Percentiles rank a stretch among this genome's conserved stretches.
phyloP scores from a whole-genome alignment of 2,329 filamentous ascomycete species.

The Colletotrichum musae region DNA sequence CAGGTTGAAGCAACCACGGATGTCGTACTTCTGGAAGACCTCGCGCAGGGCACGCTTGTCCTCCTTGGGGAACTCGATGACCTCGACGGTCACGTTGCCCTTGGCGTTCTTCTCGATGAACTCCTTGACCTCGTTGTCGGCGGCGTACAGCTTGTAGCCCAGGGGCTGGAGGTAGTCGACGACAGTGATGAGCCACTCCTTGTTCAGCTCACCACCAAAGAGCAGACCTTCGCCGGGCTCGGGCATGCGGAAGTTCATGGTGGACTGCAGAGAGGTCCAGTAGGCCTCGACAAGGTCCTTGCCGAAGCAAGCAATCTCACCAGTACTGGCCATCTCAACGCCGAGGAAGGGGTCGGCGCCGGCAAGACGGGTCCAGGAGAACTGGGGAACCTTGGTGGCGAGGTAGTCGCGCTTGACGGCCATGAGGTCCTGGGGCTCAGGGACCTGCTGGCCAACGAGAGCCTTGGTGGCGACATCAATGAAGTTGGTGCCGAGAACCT shows the following conservation, averaged over 20 bases:
- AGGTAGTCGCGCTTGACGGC: constrained; percentile 89
- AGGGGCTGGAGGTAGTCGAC: constrained; percentile 90
- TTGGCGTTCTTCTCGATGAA: constrained; percentile 83
- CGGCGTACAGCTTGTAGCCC: constrained; percentile 94
- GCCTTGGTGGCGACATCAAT: constrained; percentile 96
- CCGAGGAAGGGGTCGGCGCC: constrained; percentile 98
- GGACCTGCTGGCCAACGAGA: constrained; percentile 87
- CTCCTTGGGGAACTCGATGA: constrained; percentile 96
- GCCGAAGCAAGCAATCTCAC: constrained; percentile 99
- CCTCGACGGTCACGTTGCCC: constrained; percentile 80
- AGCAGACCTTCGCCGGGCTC: constrained; percentile 95
- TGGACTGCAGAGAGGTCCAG: constrained; percentile 95
- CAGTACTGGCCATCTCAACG: constrained; percentile 97
- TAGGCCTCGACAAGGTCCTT: constrained; percentile 97
- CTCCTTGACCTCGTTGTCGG: constrained; percentile 83
- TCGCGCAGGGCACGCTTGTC: constrained; percentile 96
- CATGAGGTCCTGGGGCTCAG: constrained; percentile 91
- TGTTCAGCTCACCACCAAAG: constrained; percentile 86
- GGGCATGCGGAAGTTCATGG: constrained; percentile 99
- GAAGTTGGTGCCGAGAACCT: constrained; percentile 96
- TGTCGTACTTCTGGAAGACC: constrained; percentile 97
- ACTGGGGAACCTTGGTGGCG: constrained; percentile 98
- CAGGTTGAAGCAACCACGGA: constrained; percentile 95
- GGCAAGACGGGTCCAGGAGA: constrained; percentile 98
- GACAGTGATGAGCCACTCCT: constrained; percentile 81